A percentile compares a stretch with the other conserved stretches of the same genome.
These are phyloP conservation scores for Erythrobasidium hasegawianum DNA, from an alignment of 1,284 basidiomycete genomes.

Conservation along the genomic window DNA sequence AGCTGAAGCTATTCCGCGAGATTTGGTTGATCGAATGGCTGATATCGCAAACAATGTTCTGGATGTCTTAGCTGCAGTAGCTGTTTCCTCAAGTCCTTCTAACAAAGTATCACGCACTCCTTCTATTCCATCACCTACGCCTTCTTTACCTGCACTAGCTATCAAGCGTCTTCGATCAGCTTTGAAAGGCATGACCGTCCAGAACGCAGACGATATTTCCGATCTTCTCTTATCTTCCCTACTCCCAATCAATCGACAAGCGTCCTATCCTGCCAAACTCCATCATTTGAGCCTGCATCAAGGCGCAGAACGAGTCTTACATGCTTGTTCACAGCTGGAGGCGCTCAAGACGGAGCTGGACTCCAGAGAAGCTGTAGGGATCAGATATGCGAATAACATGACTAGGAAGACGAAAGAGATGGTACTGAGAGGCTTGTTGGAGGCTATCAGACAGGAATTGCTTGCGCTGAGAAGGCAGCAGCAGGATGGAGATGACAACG, in stretches of 20 bases:
- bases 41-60: background rate
- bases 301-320: constrained; percentile 26
- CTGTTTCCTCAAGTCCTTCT: background rate
- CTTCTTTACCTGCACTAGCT: background rate
- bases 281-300: constrained; percentile 12
- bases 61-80: background rate
- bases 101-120: background rate
- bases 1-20: constrained; percentile 11
- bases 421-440: constrained; percentile 38
- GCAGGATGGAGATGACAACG: background rate
- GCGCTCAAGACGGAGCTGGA: constrained; percentile 30
- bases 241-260: constrained; percentile 8
- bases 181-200: background rate
- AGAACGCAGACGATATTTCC: constrained; percentile 23
- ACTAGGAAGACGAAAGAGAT: constrained; percentile 37
- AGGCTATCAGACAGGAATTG: constrained; percentile 42
- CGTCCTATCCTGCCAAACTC: constrained; percentile 22
- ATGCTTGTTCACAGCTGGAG: constrained; percentile 34
- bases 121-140: background rate
- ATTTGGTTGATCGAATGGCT: background rate
- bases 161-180: constrained; percentile 12
- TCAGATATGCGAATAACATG: constrained; percentile 34
- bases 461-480: constrained; percentile 36
- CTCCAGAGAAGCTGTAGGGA: constrained; percentile 33
- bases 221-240: constrained; percentile 29